phyloP scores from a whole-genome alignment of 164 flowering plant genomes.

The Taxillus chinensis region DNA sequence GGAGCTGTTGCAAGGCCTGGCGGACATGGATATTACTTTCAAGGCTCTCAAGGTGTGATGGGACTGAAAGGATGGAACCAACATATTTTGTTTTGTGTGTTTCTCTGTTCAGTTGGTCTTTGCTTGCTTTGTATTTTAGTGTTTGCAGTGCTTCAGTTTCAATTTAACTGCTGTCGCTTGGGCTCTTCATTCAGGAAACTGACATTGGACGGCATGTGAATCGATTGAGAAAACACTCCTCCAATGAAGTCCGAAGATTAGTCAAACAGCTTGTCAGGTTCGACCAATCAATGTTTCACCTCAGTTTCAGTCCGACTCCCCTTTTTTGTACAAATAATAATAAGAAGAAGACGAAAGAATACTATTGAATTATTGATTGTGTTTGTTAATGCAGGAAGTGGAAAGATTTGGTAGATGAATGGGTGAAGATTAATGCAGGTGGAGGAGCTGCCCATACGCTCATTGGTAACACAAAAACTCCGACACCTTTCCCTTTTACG shows the following conservation, averaged over 20 bases:
- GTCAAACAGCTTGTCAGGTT: constrained; percentile 92
- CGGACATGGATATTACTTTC: constrained; percentile 89
- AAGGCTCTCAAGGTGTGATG: constrained; percentile 68
- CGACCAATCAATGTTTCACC: neutral
- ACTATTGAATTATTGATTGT: constrained; percentile 1
- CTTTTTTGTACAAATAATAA: neutral
- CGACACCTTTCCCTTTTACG: neutral
- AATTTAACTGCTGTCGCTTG: no score
- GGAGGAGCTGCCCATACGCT: constrained; percentile 33
- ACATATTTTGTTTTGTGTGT: neutral
- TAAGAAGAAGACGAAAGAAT: constrained; percentile 2
- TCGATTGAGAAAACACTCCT: constrained; percentile 58
- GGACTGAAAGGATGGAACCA: neutral
- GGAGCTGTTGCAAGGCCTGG: constrained; percentile 64
- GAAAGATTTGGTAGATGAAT: constrained; percentile 91
- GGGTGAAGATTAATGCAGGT: constrained; percentile 57
- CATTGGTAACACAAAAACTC: constrained; percentile 22
- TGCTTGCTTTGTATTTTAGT: neutral
- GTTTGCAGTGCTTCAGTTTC: neutral
- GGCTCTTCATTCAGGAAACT: constrained; percentile 46
- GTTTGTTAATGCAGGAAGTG: constrained; percentile 52
- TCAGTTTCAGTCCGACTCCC: neutral
- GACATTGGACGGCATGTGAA: constrained; percentile 87
- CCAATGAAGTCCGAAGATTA: constrained; percentile 58
- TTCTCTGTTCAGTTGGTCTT: neutral